These are phyloP conservation scores for Fusarium decemcellulare DNA, from an alignment of 2,329 filamentous ascomycete species.

Conservation along the genomic window DNA sequence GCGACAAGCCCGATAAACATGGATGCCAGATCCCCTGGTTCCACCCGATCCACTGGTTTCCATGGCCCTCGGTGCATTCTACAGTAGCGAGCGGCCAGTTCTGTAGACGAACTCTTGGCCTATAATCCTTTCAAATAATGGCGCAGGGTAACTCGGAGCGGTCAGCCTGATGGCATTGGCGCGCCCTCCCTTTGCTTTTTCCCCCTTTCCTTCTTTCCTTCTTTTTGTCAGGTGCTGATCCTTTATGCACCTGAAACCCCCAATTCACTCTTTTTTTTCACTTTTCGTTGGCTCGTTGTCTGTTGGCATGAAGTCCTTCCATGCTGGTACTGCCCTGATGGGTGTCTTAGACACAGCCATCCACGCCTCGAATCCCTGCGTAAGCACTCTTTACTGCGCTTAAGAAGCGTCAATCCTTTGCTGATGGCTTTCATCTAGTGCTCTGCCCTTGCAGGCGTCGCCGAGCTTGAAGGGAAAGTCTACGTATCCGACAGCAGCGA, in stretches of 20 bases:
- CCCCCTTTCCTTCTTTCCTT: not conserved
- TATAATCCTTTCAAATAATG: no score
- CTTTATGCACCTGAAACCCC: not conserved
- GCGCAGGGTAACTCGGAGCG: no score
- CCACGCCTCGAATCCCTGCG: constrained; percentile 10
- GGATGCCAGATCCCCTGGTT: no score
- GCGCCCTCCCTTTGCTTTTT: not conserved
- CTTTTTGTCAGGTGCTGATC: not conserved
- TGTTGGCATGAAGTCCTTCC: constrained; percentile 14
- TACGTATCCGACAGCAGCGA: constrained; percentile 27
- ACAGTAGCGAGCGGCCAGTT: no score
- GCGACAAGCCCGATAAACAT: no score
- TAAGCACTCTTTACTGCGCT: not conserved
- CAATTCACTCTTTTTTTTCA: not conserved
- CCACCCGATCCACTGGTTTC: no score
- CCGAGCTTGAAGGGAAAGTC: constrained; percentile 43
- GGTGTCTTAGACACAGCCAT: not conserved
- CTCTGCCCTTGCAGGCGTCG: constrained; percentile 34
- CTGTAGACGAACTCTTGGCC: no score
- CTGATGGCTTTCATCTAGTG: constrained; percentile 36
- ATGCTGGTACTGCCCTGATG: constrained; percentile 2
- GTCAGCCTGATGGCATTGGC: no score
- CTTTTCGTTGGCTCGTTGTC: not conserved
- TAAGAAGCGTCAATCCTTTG: not conserved
- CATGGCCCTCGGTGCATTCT: no score